Percentiles rank a stretch among this genome's conserved stretches.
Evolutionary conservation across 306 rosid genomes (phyloP).

Genomic region (Luffa acutangula): DNA sequence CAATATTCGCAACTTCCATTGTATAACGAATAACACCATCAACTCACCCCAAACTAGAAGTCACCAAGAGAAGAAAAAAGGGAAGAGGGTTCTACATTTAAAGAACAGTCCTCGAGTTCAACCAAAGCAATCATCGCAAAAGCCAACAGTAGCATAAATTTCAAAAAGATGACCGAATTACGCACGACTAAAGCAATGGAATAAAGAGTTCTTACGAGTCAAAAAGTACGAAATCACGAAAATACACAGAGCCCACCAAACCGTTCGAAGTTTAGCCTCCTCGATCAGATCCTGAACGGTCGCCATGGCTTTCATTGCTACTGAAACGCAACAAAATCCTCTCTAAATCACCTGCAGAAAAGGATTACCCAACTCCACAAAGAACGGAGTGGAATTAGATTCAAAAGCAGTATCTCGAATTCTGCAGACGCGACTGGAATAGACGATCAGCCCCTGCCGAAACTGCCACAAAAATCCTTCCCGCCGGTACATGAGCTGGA

Average conservation of each 20-base stretch:
- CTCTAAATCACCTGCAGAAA: not conserved
- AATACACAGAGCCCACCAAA: conserved; percentile 85
- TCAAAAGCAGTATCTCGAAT: not conserved
- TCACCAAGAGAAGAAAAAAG: not conserved
- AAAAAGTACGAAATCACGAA: conserved; percentile 70
- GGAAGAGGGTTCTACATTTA: not conserved
- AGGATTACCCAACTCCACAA: conserved; percentile 1
- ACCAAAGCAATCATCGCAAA: not conserved
- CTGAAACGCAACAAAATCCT: conserved; percentile 8
- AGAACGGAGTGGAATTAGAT: not conserved
- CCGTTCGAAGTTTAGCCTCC: conserved; percentile 65
- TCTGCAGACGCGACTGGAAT: not conserved
- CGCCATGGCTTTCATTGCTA: conserved; percentile 45
- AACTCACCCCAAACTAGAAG: not conserved
- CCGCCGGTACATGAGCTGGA: not conserved
- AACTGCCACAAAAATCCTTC: not conserved
- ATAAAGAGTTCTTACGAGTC: conserved; percentile 41
- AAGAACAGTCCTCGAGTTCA: not conserved
- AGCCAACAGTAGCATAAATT: not conserved
- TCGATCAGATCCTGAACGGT: conserved; percentile 69
- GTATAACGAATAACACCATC: not conserved
- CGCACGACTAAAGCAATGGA: not conserved
- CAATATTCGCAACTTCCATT: not conserved
- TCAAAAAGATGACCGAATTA: not conserved
- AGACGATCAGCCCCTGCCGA: not conserved